These are phyloP conservation scores for Eucalyptus decipiens DNA, from an alignment of 345 rosid genomes.

Conservation along the genomic window DNA sequence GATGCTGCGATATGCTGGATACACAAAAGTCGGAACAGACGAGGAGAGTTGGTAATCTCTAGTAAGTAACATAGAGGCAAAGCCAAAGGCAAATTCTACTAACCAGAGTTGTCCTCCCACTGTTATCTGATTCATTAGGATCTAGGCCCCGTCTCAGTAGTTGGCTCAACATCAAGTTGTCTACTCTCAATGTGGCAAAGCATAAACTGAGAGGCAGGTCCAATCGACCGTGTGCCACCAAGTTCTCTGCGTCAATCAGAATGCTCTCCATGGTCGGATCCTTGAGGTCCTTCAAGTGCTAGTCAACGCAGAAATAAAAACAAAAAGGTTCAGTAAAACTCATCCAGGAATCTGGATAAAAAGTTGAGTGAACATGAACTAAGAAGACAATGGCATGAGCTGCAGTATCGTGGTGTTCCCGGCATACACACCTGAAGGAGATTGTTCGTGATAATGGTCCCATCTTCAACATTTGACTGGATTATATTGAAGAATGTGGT, in stretches of 20 bases:
- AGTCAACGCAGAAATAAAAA: background rate
- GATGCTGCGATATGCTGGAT: constrained; percentile 82
- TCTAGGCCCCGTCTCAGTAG: constrained; percentile 67
- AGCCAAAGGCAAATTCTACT: constrained; percentile 15
- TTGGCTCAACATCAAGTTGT: constrained; percentile 60
- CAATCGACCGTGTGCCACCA: constrained; percentile 68
- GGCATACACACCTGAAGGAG: background rate
- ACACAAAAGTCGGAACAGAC: background rate
- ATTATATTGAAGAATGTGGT: constrained; percentile 2
- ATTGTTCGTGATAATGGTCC: constrained; percentile 3
- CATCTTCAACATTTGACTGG: constrained; percentile 6
- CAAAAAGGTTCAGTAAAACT: background rate
- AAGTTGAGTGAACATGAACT: background rate
- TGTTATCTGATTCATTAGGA: constrained; percentile 79
- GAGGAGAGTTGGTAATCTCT: background rate
- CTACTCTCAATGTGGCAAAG: constrained; percentile 76
- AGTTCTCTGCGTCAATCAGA: constrained; percentile 57
- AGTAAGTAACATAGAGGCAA: background rate
- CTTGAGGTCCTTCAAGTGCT: constrained; percentile 53
- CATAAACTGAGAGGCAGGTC: constrained; percentile 72
- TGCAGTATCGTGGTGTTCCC: background rate
- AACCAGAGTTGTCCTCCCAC: constrained; percentile 71
- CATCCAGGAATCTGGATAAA: background rate
- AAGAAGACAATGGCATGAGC: background rate
- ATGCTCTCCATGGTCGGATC: constrained; percentile 66